A percentile compares a stretch with the other conserved stretches of the same genome.
Evolutionary conservation across 1,284 basidiomycete genomes (phyloP).

Genomic region (Melampsora abietis-canadensis): DNA sequence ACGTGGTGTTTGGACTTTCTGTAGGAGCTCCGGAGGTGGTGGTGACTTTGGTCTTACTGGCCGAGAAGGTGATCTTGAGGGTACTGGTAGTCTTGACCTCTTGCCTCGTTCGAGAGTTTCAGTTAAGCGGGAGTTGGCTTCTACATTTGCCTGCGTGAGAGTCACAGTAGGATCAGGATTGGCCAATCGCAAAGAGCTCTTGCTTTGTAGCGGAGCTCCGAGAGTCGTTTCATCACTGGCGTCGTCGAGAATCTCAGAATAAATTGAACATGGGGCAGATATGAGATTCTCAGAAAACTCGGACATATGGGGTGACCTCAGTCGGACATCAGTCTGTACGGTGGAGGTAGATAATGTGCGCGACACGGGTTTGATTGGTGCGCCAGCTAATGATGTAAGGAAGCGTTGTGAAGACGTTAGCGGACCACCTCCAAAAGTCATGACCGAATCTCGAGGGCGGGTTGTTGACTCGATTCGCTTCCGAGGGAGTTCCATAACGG

Average conservation of each 20-base stretch:
- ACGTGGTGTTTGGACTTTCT: conserved; percentile 22
- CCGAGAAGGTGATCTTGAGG: conserved; percentile 8
- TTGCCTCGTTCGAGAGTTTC: neutral
- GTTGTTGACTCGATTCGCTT: neutral
- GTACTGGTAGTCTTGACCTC: neutral
- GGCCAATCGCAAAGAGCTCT: neutral
- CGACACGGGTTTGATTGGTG: neutral
- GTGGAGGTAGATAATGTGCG: neutral
- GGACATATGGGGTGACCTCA: conserved; percentile 14
- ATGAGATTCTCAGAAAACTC: conserved; percentile 25
- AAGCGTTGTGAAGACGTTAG: neutral
- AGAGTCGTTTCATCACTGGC: conserved; percentile 26
- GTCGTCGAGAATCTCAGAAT: conserved; percentile 14
- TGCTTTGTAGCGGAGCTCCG: neutral
- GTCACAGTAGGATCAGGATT: neutral
- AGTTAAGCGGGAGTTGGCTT: neutral
- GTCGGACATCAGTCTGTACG: neutral
- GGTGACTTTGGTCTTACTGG: conserved; percentile 33
- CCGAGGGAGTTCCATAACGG: neutral
- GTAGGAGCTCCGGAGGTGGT: conserved; percentile 27
- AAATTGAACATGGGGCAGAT: conserved; percentile 15
- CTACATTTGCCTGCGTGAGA: conserved; percentile 7
- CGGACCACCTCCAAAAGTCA: conserved; percentile 26
- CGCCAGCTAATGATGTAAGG: neutral
- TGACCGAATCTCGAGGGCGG: conserved; percentile 25